Evolutionary conservation across 768 basidiomycete genomes (phyloP), one percentile per base, ranked within the genome.

Genomic region (Boletus rufocinnamomeus): DNA sequence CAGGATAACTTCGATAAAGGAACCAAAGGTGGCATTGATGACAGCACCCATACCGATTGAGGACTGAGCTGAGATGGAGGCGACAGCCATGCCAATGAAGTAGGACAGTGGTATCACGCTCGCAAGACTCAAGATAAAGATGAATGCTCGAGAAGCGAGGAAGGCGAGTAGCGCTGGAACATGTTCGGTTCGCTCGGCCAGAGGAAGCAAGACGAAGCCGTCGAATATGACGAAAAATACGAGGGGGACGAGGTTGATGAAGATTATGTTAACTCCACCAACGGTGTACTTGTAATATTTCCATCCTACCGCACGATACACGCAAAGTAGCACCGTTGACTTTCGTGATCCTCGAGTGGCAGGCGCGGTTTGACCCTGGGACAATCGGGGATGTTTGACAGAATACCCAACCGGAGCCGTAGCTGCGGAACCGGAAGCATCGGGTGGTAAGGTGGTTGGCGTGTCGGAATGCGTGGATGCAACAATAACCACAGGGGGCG

Each of bases 71-170:
- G 91, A 93, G 67, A 99, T 98, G 45, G 92, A 95, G 3, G 97
- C 97, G 59, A 99, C 97, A 9, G 97, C 97, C 97, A 98, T 98
- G 19, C 97, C 97, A 69, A 99, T 98, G 77, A 99, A 99, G 79
- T 99, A 99, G 9, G 92, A 95, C 21, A 99, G 81, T 0, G 97
- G 97, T 63, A 99, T 98, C 68, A 99, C 93, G 64, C 91, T 93
- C 28, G 90, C 83, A 46, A 99, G 79, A 63, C 89, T 83, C 66
- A 95, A 74, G 45, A 93, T 63, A 73, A 99, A 98, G 66, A 98
- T 88, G 66, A 92, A 75, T 4, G 82, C 83, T 50, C 87, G 87
- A 1, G 87, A 87, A 8, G 91, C 82, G 57, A 98, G 69, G 63
- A 89, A 73, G 5, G 77, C 78, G 46, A 97, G 78, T 61, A 96